Evolutionary conservation across 2,329 filamentous ascomycete species (phyloP), one percentile per base, ranked within the genome.

Genomic region (Alternaria longipes): DNA sequence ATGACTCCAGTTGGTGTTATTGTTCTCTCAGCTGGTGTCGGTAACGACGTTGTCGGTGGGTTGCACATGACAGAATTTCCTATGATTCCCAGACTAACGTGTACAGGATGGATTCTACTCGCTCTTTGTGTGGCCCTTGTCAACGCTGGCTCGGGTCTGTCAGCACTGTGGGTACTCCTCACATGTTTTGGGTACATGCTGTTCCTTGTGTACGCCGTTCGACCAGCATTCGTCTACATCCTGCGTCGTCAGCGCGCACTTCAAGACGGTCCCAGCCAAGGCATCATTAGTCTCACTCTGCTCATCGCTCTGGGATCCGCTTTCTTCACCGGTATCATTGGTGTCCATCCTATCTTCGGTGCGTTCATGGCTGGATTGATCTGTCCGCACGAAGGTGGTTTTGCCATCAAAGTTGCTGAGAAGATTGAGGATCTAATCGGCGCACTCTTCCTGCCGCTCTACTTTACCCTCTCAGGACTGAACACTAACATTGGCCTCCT

Each of bases 361-460:
- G 93, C 91, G 3, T 98, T 98, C 76, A 84, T 97, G 60, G 87
- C 94, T 42, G 94, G 94, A 1, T 78, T 98, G 26, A 95, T 98
- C 59, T 93, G 93, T 68, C 94, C 94, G 0, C 93, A 95, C 73
- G 91, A 97, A 59, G 91, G 91, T 50, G 92, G 93, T 28, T 97
- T 97, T 73, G 91, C 92, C 22, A 95, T 97, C 79, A 94, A 94
- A 68, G 83, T 97, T 41, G 95, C 93, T 0, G 93, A 97, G 74
- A 97, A 97, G 83, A 90, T 98, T 60, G 94, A 98, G 77, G 94
- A 98, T 84, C 82, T 97, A 11, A 90, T 97, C 30, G 88, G 89
- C 0, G 90, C 91, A 1, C 81, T 98, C 1, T 93, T 98, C 69
- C 79, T 97, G 9, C 94, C 94, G 0, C 86, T 98, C 2, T 98